These are phyloP conservation scores for Tuber indicum DNA, from an alignment of 495 filamentous ascomycete genomes.

Conservation along the genomic window DNA sequence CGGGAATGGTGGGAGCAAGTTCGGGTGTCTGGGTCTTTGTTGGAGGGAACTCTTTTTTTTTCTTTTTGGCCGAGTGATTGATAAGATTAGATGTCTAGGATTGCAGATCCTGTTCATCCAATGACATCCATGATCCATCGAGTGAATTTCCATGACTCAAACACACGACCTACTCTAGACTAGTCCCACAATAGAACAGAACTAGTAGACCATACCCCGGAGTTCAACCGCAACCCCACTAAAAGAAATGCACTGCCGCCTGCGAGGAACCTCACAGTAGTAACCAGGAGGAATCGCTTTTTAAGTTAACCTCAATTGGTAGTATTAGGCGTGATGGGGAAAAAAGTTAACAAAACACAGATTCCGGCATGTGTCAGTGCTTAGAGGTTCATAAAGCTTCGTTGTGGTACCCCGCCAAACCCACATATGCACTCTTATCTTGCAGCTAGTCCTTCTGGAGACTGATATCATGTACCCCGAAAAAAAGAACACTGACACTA, in stretches of 20 bases:
- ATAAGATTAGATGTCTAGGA: conserved; percentile 17
- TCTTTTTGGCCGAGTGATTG: not conserved
- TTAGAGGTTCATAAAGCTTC: too few species aligned
- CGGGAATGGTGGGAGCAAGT: not conserved
- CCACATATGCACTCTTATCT: not conserved
- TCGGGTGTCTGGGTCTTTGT: not conserved
- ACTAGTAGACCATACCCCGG: too few species aligned
- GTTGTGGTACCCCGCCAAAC: not conserved
- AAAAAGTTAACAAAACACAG: too few species aligned
- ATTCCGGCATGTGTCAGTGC: too few species aligned
- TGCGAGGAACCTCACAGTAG: too few species aligned
- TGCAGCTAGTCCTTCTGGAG: not conserved
- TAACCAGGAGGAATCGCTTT: too few species aligned
- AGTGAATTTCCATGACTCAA: conserved; percentile 6
- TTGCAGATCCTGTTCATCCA: not conserved
- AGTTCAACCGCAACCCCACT: too few species aligned
- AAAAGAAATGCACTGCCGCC: too few species aligned
- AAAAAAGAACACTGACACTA: not conserved
- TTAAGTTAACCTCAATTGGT: too few species aligned
- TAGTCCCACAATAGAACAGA: too few species aligned
- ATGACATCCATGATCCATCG: not conserved
- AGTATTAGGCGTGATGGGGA: too few species aligned
- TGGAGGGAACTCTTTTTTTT: not conserved
- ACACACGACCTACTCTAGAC: not conserved
- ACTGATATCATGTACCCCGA: not conserved